Conservation (phyloP, 352 stramenopile species). For the Pythium brachiatum region DNA sequence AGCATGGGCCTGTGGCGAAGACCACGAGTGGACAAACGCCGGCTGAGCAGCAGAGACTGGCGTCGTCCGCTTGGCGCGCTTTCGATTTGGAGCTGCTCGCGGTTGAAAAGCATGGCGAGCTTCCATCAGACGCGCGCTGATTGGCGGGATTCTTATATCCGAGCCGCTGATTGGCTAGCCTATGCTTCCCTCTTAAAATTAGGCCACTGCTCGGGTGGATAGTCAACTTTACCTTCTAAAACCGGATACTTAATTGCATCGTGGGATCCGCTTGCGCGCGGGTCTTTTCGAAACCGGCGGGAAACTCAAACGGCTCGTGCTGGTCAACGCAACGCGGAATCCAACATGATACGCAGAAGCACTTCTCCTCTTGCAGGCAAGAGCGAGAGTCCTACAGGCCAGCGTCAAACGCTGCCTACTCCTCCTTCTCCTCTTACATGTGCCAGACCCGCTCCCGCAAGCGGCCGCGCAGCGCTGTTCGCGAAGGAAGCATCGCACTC, state of each 20-base stretch:
- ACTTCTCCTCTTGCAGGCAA: slow-evolving; percentile 27
- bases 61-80: neutral
- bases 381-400: slow-evolving; percentile 9
- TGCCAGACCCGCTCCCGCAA: slow-evolving; percentile 10
- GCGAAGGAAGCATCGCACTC: neutral
- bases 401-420: neutral
- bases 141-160: slow-evolving; percentile 36
- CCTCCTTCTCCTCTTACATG: slow-evolving; percentile 2
- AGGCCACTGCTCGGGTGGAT: slow-evolving; percentile 8
- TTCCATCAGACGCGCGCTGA: slow-evolving; percentile 12
- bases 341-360: neutral
- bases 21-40: neutral
- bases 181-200: neutral
- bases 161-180: slow-evolving; percentile 31
- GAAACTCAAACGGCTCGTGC: slow-evolving; percentile 9
- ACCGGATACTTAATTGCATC: neutral
- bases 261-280: neutral
- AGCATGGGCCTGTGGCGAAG: slow-evolving; percentile 15
- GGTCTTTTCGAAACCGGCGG: slow-evolving; percentile 18
- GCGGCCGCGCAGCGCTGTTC: slow-evolving; percentile 8
- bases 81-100: neutral
- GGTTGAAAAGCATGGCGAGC: neutral
- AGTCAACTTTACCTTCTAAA: slow-evolving; percentile 6
- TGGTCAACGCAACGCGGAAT: neutral
- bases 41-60: neutral